Evolutionary conservation across 257 asterid genomes (phyloP), one percentile per base, ranked within the genome.

Genomic region (Jacaranda copaia): DNA sequence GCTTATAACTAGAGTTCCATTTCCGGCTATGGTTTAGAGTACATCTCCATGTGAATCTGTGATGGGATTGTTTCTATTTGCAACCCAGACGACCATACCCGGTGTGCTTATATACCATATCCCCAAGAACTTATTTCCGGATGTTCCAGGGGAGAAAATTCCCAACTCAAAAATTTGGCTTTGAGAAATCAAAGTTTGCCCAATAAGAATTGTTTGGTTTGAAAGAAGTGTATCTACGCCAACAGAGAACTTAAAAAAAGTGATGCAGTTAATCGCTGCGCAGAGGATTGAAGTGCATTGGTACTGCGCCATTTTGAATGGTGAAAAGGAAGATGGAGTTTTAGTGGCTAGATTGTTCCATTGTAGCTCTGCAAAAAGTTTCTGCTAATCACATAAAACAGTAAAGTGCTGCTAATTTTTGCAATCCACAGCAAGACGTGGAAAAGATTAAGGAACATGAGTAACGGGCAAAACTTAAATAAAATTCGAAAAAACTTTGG

Each of bases 41-140:
- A 25, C 32, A 25, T 59, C 75, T 69, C 68, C 70, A 4, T 58
- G 42, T 20, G 79, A 64, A 20, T 48, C 43, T 1, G 59, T 6
- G 42, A 79, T 40, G 58, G 84, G 87, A 5, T 72, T 13, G 72
- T 72, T 76, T 10, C 87, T 60, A 42, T 83, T 83, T 36, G 87
- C 83, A 36, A 83, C 84, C 87, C 87, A 79, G 43, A 66, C 79
- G 5, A 73, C 68, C 3, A 66, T 39, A 6, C 61, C 77, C 1
- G 82, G 84, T 15, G 82, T 83, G 59, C 55, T 25, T 71, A 51
- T 79, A 61, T 70, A 79, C 86, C 86, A 83, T 57, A 83, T 65
- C 16, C 86, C 86, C 53, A 83, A 13, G 53, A 38, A 83, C 1
- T n/a, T 5, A 42, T 73, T 67, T 4, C 8, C 25, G 43, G 32